Conservation (phyloP, 2,329 filamentous ascomycete species). For the Pseudodiploospora longispora region DNA sequence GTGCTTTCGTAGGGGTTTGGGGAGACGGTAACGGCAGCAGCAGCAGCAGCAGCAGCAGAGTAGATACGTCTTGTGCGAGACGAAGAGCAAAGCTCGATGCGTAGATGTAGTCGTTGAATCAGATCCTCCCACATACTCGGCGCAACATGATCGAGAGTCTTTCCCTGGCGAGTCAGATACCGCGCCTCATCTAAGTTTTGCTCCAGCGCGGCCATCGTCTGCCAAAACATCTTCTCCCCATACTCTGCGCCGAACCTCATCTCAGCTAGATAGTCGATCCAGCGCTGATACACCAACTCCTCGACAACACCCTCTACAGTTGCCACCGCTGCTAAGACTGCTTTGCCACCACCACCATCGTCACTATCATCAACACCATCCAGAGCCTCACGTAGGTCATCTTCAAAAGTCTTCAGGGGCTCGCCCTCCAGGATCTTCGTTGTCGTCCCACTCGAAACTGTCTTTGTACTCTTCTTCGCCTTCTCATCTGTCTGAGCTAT, state of each 20-base stretch:
- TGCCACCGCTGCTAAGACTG: neutral
- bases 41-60: no score
- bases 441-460: no score
- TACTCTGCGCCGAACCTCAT: neutral
- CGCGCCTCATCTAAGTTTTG: constrained; percentile 8
- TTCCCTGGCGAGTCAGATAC: neutral
- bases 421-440: no score
- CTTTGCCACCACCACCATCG: neutral
- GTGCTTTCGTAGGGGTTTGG: neutral
- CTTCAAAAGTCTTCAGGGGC: constrained; percentile 1
- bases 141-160: neutral
- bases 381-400: constrained; percentile 1
- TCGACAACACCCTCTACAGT: constrained; percentile 10
- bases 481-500: no score
- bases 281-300: constrained; percentile 18
- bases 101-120: neutral
- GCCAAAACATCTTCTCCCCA: neutral
- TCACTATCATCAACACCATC: neutral
- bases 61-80: neutral
- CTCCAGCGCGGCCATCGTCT: constrained; percentile 14
- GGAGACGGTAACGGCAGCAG: no score
- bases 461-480: no score
- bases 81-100: neutral
- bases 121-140: neutral
- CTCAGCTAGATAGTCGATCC: constrained; percentile 14